Conservation (phyloP, 768 basidiomycete genomes). For the Zangia roseola region DNA sequence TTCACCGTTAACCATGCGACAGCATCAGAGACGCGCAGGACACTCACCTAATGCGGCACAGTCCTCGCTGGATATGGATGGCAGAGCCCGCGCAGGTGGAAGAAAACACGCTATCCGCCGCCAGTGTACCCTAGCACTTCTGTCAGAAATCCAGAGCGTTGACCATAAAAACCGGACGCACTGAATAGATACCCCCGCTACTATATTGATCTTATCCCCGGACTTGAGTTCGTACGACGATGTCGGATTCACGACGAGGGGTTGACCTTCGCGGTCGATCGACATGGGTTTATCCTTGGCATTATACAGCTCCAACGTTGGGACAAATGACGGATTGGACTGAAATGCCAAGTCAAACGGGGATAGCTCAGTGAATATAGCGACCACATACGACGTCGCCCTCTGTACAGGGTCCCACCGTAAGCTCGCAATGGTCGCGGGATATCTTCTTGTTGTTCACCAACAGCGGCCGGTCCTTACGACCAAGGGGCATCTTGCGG, state of each 20-base stretch:
- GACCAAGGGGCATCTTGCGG: conserved; percentile 51
- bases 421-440: conserved; percentile 55
- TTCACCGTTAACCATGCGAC: background rate
- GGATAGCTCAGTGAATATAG: background rate
- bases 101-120: conserved; percentile 48
- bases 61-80: conserved; percentile 37
- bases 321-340: conserved; percentile 49
- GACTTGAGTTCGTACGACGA: conserved; percentile 45
- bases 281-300: conserved; percentile 46
- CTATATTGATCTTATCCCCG: conserved; percentile 52
- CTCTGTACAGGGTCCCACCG: conserved; percentile 48
- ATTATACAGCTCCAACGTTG: conserved; percentile 48
- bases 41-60: conserved; percentile 57
- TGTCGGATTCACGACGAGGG: conserved; percentile 36
- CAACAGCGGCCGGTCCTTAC: conserved; percentile 51
- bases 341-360: conserved; percentile 22
- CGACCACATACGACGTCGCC: conserved; percentile 54
- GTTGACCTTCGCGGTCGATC: conserved; percentile 37
- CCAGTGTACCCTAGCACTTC: conserved; percentile 48
- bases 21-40: background rate
- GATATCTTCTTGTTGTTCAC: conserved; percentile 68
- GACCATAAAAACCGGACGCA: conserved; percentile 30
- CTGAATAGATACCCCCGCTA: conserved; percentile 44
- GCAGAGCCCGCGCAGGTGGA: conserved; percentile 35
- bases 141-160: background rate